A percentile compares a stretch with the other conserved stretches of the same genome.
Conservation (phyloP, 352 stramenopile genomes). For the Phytophthora litchii region DNA sequence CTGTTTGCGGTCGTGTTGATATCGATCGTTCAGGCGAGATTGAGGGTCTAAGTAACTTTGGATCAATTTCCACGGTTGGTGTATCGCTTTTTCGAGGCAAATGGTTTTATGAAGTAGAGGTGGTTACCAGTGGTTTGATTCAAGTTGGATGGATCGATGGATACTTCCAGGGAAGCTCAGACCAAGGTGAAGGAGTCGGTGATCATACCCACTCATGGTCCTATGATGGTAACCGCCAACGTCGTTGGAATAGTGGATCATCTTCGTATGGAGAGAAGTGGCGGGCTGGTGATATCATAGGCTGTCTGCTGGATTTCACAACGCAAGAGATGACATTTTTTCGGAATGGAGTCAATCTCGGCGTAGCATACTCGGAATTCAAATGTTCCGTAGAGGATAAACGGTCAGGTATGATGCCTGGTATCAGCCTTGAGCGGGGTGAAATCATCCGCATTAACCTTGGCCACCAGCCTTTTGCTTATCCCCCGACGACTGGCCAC, state of each 20-base stretch:
- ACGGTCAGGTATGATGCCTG: slow-evolving; percentile 78
- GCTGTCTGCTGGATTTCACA: slow-evolving; percentile 88
- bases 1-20: slow-evolving; percentile 82
- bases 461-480: slow-evolving; percentile 79
- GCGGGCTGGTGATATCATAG: slow-evolving; percentile 92
- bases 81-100: slow-evolving; percentile 82
- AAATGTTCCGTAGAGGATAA: slow-evolving; percentile 54
- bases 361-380: slow-evolving; percentile 77
- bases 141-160: slow-evolving; percentile 94
- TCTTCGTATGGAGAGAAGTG: slow-evolving; percentile 91
- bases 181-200: slow-evolving; percentile 91
- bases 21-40: slow-evolving; percentile 88
- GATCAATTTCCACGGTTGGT: slow-evolving; percentile 79
- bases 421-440: slow-evolving; percentile 85
- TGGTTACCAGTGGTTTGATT: slow-evolving; percentile 91
- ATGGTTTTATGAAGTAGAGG: slow-evolving; percentile 95
- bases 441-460: slow-evolving; percentile 90
- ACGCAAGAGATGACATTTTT: slow-evolving; percentile 87
- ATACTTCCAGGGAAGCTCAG: slow-evolving; percentile 91
- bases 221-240: slow-evolving; percentile 92
- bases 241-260: slow-evolving; percentile 91
- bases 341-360: slow-evolving; percentile 86
- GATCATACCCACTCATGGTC: slow-evolving; percentile 93
- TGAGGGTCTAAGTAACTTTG: slow-evolving; percentile 90
- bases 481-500: slow-evolving; percentile 60